Conservation (phyloP, 106 monocot species). For the Alisma plantagoaquatica region DNA sequence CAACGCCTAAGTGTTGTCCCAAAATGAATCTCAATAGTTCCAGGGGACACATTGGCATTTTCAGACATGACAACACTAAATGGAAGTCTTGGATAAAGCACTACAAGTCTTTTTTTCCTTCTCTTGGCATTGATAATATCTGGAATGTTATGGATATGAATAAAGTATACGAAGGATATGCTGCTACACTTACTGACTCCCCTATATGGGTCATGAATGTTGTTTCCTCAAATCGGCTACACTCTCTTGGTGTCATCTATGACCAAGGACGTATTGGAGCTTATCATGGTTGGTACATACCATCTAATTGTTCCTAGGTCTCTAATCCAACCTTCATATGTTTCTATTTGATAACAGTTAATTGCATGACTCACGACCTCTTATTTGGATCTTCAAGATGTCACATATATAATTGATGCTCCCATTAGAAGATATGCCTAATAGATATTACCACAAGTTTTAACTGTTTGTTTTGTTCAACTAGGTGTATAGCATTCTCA, state of each 20-base stretch:
- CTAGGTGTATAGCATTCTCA: slow-evolving; percentile 21
- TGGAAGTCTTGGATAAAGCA: slow-evolving; percentile 64
- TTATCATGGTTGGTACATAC: slow-evolving; percentile 76
- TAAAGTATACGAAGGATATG: slow-evolving; percentile 70
- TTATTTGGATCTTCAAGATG: too few relatives aligned
- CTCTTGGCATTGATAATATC: slow-evolving; percentile 51
- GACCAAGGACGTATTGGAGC: slow-evolving; percentile 74
- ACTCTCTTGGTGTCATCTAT: slow-evolving; percentile 58
- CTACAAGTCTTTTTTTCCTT: slow-evolving; percentile 48
- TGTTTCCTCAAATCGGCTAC: slow-evolving; percentile 66
- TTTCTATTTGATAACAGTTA: too few relatives aligned
- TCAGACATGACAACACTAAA: slow-evolving; percentile 65
- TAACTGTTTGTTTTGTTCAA: neutral
- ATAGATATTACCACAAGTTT: neutral
- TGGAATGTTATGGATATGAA: slow-evolving; percentile 86
- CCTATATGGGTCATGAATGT: slow-evolving; percentile 87
- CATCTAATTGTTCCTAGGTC: too few relatives aligned
- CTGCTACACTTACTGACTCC: slow-evolving; percentile 38
- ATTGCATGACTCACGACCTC: too few relatives aligned
- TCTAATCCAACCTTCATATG: too few relatives aligned
- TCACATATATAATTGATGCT: neutral
- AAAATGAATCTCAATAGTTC: slow-evolving; percentile 42
- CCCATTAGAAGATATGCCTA: neutral
- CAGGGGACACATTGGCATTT: slow-evolving; percentile 38
- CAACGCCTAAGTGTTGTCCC: slow-evolving; percentile 38